phyloP scores from a whole-genome alignment of 2,329 filamentous ascomycete genomes.

The Arthrobotrys megalospora region DNA sequence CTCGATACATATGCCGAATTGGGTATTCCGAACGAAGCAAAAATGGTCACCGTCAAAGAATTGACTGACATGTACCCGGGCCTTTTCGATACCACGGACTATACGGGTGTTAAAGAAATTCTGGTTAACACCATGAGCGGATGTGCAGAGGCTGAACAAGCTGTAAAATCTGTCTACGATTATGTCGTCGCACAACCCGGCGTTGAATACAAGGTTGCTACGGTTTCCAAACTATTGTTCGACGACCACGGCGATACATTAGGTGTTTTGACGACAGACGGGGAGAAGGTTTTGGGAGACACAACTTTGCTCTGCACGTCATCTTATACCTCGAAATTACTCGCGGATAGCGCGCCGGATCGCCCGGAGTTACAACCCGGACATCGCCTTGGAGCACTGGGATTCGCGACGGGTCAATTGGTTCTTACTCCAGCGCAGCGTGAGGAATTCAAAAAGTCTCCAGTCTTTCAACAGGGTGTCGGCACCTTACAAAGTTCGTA shows the following conservation, averaged over 20 bases:
- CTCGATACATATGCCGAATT: constrained; percentile 72
- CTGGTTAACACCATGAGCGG: constrained; percentile 75
- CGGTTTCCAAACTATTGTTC: constrained; percentile 71
- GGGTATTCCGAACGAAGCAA: constrained; percentile 67
- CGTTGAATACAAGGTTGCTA: constrained; percentile 74
- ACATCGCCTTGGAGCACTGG: constrained; percentile 73
- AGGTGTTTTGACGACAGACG: constrained; percentile 71
- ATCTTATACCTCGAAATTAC: constrained; percentile 73
- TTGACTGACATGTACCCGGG: constrained; percentile 73
- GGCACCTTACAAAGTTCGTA: constrained; percentile 11
- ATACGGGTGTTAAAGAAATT: constrained; percentile 74
- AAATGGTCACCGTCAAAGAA: constrained; percentile 71
- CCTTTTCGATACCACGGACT: constrained; percentile 75
- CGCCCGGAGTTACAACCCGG: constrained; percentile 72
- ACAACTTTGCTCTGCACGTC: constrained; percentile 73
- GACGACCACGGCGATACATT: constrained; percentile 69
- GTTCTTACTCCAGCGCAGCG: constrained; percentile 71
- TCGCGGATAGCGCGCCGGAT: constrained; percentile 71
- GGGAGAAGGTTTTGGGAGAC: constrained; percentile 70
- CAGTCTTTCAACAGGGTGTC: constrained; percentile 71
- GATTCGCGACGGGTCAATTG: constrained; percentile 74
- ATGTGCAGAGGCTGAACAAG: constrained; percentile 76
- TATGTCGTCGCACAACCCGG: constrained; percentile 71
- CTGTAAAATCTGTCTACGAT: constrained; percentile 72
- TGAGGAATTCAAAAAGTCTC: constrained; percentile 70